Base-by-base conservation (phyloP, 768 basidiomycete species). In the Fomitopsis serialis region DNA sequence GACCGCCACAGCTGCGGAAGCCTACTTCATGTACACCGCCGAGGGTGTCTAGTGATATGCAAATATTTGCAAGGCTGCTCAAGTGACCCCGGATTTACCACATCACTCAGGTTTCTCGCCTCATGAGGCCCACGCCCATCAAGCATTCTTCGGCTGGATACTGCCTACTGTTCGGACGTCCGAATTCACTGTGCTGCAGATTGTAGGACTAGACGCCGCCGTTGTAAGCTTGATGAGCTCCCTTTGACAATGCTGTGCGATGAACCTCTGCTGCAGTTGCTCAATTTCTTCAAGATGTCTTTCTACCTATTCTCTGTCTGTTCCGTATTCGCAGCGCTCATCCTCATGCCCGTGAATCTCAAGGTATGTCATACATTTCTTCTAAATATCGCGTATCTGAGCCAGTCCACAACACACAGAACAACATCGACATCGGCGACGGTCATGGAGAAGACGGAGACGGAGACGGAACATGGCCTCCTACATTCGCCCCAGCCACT, bases 271-370 rank as follows among this genome's bases (percentile, higher is more conserved):
- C 25, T 25, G 13, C 65, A 97, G 92, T 78, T 98, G 1, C 79
- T 99, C 42, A 92, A 87, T 59, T 98, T 99, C 71, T 89, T 92
- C 78, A 95, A 96, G 68, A 97, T 88, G 78, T 85, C 89, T 0
- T 98, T 98, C 70, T 84, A 89, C 63, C 76, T 98, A 24, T 99
- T 99, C 71, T 85, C 89, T 0, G 72, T 87, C 15, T 92, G 90
- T 68, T 91, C 93, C 0, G 63, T 92, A 45, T 86, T 92, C 54
- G 93, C 94, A 0, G 70, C 85, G 8, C 68, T 81, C 5, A 83
- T 95, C n/a, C 78, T 99, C 12, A 96, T 98, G 84, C 97, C 97
- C 2, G 77, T 98, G 45, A 98, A 99, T 62, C 87, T 88, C 75
- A 90, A 85, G 74, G 95, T 95, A 58, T 63, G 83, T 11, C 29